Evolutionary conservation across 2,329 filamentous ascomycete genomes (phyloP).

Genomic region (Calonectria montana): DNA sequence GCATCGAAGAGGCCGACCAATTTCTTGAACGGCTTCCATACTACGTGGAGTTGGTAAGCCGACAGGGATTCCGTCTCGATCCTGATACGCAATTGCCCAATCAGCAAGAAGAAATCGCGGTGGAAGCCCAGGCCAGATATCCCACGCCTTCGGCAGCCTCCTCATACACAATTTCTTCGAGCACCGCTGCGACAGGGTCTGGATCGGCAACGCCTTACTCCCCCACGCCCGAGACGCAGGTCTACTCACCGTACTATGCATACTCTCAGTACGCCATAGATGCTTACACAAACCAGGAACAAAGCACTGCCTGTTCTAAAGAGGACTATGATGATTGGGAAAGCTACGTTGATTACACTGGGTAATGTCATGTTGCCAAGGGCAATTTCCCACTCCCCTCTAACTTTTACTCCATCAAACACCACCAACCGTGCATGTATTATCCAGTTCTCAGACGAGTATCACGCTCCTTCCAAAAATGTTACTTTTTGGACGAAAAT

Average conservation of each 20-base stretch:
- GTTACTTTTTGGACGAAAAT: too few species aligned
- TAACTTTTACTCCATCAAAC: not conserved
- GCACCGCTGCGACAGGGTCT: not conserved
- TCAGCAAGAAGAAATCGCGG: not conserved
- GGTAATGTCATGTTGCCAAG: not conserved
- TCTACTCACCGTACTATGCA: not conserved
- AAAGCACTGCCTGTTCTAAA: too few species aligned
- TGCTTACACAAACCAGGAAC: not conserved
- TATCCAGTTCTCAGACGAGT: not conserved
- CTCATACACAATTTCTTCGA: not conserved
- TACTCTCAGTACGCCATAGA: not conserved
- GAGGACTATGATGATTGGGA: not conserved
- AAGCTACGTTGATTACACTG: not conserved
- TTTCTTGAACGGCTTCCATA: not conserved
- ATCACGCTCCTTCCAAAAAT: not conserved
- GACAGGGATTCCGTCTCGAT: not conserved
- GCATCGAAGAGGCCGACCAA: not conserved
- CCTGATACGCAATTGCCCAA: not conserved
- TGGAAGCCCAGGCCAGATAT: not conserved
- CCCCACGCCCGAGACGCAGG: too few species aligned
- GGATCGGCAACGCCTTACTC: not conserved
- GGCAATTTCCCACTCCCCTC: not conserved
- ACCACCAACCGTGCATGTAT: not conserved
- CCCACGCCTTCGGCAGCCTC: not conserved
- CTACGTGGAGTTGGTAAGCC: not conserved